Conservation (phyloP, 1,284 basidiomycete species). For the Sphaerobolus stellatus region DNA sequence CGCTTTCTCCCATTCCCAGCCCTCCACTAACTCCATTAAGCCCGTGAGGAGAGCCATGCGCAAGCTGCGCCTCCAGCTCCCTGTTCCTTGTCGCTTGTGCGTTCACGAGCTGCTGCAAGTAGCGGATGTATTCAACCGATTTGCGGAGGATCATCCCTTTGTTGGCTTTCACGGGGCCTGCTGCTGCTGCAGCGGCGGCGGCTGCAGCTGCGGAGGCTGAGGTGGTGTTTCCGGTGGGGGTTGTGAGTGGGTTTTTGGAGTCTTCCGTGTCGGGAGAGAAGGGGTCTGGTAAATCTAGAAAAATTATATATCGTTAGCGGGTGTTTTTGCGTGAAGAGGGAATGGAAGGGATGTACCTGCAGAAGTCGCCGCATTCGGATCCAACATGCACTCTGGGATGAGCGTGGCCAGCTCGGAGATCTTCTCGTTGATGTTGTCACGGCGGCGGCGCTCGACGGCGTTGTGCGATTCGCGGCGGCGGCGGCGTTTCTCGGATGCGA, state of each 20-base stretch:
- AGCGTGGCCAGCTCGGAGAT: slow-evolving; percentile 86
- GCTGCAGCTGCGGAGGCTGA: too few relatives aligned
- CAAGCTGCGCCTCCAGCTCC: slow-evolving; percentile 69
- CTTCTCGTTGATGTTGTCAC: slow-evolving; percentile 94
- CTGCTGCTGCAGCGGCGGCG: slow-evolving; percentile 16
- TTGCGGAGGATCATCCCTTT: slow-evolving; percentile 88
- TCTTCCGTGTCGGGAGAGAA: slow-evolving; percentile 7
- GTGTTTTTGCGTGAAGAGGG: background rate
- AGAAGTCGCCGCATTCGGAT: slow-evolving; percentile 46
- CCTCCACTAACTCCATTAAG: too few relatives aligned
- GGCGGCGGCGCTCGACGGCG: slow-evolving; percentile 81
- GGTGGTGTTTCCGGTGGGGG: slow-evolving; percentile 22
- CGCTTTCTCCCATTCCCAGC: too few relatives aligned
- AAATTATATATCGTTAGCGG: background rate
- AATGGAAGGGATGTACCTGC: slow-evolving; percentile 8
- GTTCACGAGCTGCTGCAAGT: slow-evolving; percentile 80
- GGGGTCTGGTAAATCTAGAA: slow-evolving; percentile 7
- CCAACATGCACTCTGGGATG: slow-evolving; percentile 80
- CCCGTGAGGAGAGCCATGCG: too few relatives aligned
- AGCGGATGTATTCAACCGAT: slow-evolving; percentile 87
- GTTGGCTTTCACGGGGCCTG: slow-evolving; percentile 68
- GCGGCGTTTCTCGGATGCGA: slow-evolving; percentile 75
- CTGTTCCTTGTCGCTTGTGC: slow-evolving; percentile 73
- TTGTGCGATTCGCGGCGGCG: slow-evolving; percentile 84
- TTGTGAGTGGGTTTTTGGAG: background rate